Evolutionary conservation across 2,329 filamentous ascomycete genomes (phyloP).

Genomic region (Pseudocercospora crystallina): DNA sequence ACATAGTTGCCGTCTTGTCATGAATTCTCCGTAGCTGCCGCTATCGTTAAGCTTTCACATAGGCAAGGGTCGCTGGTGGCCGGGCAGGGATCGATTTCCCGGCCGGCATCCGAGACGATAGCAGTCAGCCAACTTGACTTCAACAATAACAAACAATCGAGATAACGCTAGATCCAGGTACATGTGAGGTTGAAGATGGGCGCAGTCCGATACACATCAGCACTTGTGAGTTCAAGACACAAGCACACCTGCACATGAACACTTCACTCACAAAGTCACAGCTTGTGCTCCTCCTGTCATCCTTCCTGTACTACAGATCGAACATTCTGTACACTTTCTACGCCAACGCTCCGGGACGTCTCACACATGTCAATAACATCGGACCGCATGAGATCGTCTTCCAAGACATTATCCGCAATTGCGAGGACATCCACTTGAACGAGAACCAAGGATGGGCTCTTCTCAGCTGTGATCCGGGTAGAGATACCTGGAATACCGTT

Average conservation of each 20-base stretch:
- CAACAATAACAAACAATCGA: too few species aligned
- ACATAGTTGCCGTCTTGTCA: too few species aligned
- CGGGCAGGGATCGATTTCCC: too few species aligned
- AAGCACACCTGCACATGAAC: neutral
- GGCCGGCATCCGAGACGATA: too few species aligned
- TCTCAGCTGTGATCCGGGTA: constrained; percentile 44
- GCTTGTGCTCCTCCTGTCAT: constrained; percentile 15
- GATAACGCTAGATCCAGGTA: too few species aligned
- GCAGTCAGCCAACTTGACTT: too few species aligned
- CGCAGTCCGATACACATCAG: neutral
- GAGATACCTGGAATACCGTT: constrained; percentile 48
- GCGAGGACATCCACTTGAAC: constrained; percentile 45
- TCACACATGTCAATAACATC: constrained; percentile 18
- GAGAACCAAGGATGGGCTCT: constrained; percentile 40
- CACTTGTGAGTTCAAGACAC: neutral
- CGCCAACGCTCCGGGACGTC: constrained; percentile 20
- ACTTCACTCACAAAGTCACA: neutral
- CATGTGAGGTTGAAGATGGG: neutral
- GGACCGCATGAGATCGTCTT: constrained; percentile 35
- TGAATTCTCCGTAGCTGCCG: too few species aligned
- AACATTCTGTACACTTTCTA: constrained; percentile 21
- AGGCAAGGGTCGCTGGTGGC: too few species aligned
- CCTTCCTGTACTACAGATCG: constrained; percentile 24
- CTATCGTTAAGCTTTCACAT: too few species aligned
- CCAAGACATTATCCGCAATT: constrained; percentile 40